Evolutionary conservation across 2,329 filamentous ascomycete genomes (phyloP), one percentile per base, ranked within the genome.

Genomic region (Penicillium sclerotiorum): DNA sequence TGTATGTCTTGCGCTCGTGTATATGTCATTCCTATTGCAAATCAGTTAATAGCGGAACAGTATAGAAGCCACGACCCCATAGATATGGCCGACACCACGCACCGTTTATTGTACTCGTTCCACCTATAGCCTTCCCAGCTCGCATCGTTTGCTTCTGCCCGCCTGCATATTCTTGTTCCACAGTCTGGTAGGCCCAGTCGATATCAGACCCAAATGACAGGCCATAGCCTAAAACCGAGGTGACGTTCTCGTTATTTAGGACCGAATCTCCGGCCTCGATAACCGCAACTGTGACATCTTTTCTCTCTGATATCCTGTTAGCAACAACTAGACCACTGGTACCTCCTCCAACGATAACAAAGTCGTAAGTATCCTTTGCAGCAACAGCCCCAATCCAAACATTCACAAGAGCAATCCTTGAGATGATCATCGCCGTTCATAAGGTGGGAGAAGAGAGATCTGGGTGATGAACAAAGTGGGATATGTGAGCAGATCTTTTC

Each of bases 21-120:
- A 43, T 73, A 74, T 3, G 69, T 59, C 69, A 73, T 70, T 25
- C 70, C 71, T 73, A 21, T 8, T 42, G 17, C 20, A 8, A 18
- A n/a, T 28, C 12, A 39, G 1, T 17, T n/a, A n/a, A n/a, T n/a
- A n/a, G n/a, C n/a, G n/a, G n/a, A n/a, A n/a, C n/a, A n/a, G n/a
- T n/a, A n/a, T n/a, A 13, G 18, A 4, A 23, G 46, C 22, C 22
- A 13, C 12, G 11, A 15, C 15, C 21, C 1, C 7, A 25, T 38
- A 25, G 7, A 21, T 20, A 17, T 17, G 23, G 13, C 7, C 21
- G 3, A 27, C 9, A 12, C 11, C 27, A 32, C 25, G 33, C 53
- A 66, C 68, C 74, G 52, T 77, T 77, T 45, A 78, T 76, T 4
- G 69, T 64, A 36, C 71, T 76, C 1, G 72, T 73, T 1, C 74